These are phyloP conservation scores for Russula compacta DNA, from an alignment of 768 basidiomycete species.

Conservation along the genomic window DNA sequence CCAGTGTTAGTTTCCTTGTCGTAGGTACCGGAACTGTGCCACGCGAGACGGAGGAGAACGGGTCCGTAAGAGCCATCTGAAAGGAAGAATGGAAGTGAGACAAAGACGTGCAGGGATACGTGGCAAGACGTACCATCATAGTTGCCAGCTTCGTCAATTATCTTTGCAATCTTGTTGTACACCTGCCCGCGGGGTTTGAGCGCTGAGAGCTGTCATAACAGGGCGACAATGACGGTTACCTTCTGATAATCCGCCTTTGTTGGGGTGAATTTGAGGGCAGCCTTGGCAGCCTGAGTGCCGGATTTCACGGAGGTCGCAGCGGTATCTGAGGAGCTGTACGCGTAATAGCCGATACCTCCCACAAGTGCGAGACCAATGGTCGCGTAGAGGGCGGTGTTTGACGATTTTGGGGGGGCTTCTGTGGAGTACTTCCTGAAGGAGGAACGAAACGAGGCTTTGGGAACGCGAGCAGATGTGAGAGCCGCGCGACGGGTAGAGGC, in stretches of 20 bases:
- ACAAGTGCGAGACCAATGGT: constrained; percentile 51
- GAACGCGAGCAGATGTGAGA: constrained; percentile 13
- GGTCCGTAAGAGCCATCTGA: constrained; percentile 85
- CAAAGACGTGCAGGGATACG: neutral
- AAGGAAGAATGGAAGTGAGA: constrained; percentile 12
- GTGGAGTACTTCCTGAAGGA: constrained; percentile 56
- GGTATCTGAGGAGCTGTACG: constrained; percentile 41
- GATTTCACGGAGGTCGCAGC: constrained; percentile 51
- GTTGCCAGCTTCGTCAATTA: constrained; percentile 51
- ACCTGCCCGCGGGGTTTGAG: constrained; percentile 39
- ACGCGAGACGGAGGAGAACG: constrained; percentile 81
- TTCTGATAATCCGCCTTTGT: constrained; percentile 86
- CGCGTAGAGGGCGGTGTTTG: constrained; percentile 47
- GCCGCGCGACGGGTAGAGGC: constrained; percentile 18
- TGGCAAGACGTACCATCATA: constrained; percentile 66
- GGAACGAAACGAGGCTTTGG: constrained; percentile 25
- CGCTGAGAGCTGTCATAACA: neutral
- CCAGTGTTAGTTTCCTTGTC: constrained; percentile 71
- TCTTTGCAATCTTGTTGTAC: constrained; percentile 84
- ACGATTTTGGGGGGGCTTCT: constrained; percentile 40
- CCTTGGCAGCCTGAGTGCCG: constrained; percentile 52
- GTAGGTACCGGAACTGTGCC: constrained; percentile 92
- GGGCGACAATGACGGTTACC: constrained; percentile 31
- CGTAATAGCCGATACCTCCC: constrained; percentile 58
- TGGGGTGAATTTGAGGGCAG: constrained; percentile 60